phyloP scores from a whole-genome alignment of 352 stramenopile genomes.

The Pythium plurisporium region DNA sequence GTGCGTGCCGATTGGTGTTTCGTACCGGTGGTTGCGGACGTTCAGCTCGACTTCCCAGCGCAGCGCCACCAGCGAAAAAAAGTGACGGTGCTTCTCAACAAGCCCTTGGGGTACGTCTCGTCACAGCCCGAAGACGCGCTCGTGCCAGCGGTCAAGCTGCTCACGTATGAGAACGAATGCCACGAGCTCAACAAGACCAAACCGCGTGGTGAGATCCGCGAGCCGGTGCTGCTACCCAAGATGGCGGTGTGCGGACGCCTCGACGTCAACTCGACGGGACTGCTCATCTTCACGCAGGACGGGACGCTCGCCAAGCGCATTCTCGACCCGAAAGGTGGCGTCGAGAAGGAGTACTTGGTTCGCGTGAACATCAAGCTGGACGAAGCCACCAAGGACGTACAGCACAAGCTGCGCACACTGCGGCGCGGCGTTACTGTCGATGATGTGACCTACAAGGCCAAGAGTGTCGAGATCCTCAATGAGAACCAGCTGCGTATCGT shows the following conservation, averaged over 20 bases:
- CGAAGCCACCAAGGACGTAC: slow-evolving; percentile 29
- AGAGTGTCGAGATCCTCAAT: slow-evolving; percentile 76
- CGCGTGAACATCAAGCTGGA: slow-evolving; percentile 59
- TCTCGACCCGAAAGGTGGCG: slow-evolving; percentile 57
- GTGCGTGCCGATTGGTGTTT: slow-evolving; percentile 66
- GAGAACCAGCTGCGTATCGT: slow-evolving; percentile 83
- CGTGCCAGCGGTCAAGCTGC: slow-evolving; percentile 65
- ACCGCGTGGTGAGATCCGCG: slow-evolving; percentile 25
- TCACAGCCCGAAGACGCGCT: slow-evolving; percentile 66
- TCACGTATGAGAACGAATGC: slow-evolving; percentile 76
- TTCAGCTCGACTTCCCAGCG: slow-evolving; percentile 57
- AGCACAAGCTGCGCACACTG: slow-evolving; percentile 35
- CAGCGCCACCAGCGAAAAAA: slow-evolving; percentile 72
- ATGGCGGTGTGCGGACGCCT: slow-evolving; percentile 80
- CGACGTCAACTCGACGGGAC: slow-evolving; percentile 79
- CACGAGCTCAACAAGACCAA: slow-evolving; percentile 48
- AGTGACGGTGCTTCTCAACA: slow-evolving; percentile 80
- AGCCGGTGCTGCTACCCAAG: slow-evolving; percentile 67
- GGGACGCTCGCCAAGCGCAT: slow-evolving; percentile 73
- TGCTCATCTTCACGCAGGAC: slow-evolving; percentile 83
- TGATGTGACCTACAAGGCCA: slow-evolving; percentile 65
- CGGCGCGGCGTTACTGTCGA: slow-evolving; percentile 55
- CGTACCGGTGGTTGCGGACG: slow-evolving; percentile 49
- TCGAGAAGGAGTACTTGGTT: slow-evolving; percentile 86
- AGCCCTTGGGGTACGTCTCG: slow-evolving; percentile 78